Evolutionary conservation across 140 eudicot species (phyloP), one percentile per base, ranked within the genome.

Genomic region (Bidens hawaiensis): DNA sequence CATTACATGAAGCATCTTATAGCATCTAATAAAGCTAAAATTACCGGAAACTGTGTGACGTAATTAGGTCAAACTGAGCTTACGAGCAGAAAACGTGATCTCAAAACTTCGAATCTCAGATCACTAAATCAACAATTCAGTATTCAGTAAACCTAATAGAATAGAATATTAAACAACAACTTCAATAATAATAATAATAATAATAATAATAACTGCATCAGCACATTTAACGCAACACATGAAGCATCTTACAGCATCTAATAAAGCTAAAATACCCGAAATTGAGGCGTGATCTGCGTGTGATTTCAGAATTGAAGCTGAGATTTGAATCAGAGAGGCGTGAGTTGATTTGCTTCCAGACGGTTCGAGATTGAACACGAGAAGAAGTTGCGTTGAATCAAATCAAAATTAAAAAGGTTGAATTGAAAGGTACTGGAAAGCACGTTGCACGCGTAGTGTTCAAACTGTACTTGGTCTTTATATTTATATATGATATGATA

Each of bases 31-130:
- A 67, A 38, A 52, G 62, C 62, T 66, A 46, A 1, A 41, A 41
- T 23, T 61, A 60, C 52, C 33, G 22, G 21, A n/a, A n/a, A n/a
- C n/a, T n/a, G n/a, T n/a, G n/a, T n/a, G n/a, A n/a, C n/a, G n/a
- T n/a, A n/a, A n/a, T n/a, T n/a, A n/a, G n/a, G n/a, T n/a, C n/a
- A n/a, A n/a, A n/a, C n/a, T n/a, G n/a, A n/a, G n/a, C n/a, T n/a
- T n/a, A n/a, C n/a, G n/a, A n/a, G n/a, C n/a, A n/a, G n/a, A n/a
- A n/a, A n/a, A n/a, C n/a, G n/a, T n/a, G n/a, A n/a, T n/a, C n/a
- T n/a, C n/a, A n/a, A n/a, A n/a, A n/a, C n/a, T n/a, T n/a, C n/a
- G 48, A 72, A 48, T 74, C 57, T 23, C 49, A 67, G 24, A 74
- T 65, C 69, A 74, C 62, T 58, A 40, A 58, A 66, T n/a, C n/a